Conservation (phyloP, 2,329 filamentous ascomycete species). For the Sphaerulina vaccinii region DNA sequence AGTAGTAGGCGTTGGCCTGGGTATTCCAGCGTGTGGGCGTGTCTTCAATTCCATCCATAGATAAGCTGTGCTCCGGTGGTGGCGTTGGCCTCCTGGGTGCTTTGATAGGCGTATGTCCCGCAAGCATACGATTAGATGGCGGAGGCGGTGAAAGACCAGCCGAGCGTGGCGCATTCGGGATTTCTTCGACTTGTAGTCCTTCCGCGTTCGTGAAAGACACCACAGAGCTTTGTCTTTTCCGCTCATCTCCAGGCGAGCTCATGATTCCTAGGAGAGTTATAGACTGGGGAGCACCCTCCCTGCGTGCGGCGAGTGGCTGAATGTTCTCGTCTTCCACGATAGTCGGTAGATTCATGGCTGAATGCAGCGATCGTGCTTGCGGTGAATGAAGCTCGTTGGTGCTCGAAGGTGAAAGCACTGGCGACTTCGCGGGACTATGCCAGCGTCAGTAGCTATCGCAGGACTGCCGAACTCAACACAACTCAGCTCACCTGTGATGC, state of each 20-base stretch:
- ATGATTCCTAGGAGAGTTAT: conserved; percentile 28
- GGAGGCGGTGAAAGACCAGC: conserved; percentile 35
- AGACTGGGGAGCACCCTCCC: conserved; percentile 29
- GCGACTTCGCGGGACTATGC: conserved; percentile 38
- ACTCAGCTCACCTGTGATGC: conserved; percentile 35
- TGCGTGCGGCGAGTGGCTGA: conserved; percentile 25
- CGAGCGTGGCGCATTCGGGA: conserved; percentile 31
- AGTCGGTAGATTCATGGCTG: conserved; percentile 30
- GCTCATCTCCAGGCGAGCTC: conserved; percentile 16
- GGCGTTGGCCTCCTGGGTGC: conserved; percentile 30
- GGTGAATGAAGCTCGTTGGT: conserved; percentile 21
- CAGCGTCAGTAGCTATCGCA: conserved; percentile 6
- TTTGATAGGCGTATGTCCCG: conserved; percentile 39
- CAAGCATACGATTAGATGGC: conserved; percentile 31
- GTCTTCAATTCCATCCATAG: conserved; percentile 35
- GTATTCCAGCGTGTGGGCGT: conserved; percentile 40
- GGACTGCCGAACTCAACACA: neutral
- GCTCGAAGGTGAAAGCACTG: conserved; percentile 33
- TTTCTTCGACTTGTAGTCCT: conserved; percentile 33
- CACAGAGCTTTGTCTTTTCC: conserved; percentile 20
- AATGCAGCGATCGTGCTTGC: conserved; percentile 11
- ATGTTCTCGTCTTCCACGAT: conserved; percentile 38
- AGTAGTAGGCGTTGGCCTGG: conserved; percentile 34
- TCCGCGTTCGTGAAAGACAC: conserved; percentile 30
- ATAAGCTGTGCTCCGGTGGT: conserved; percentile 30